Evolutionary conservation across 2,329 filamentous ascomycete genomes (phyloP).

Genomic region (Penicillium sclerotigenum): DNA sequence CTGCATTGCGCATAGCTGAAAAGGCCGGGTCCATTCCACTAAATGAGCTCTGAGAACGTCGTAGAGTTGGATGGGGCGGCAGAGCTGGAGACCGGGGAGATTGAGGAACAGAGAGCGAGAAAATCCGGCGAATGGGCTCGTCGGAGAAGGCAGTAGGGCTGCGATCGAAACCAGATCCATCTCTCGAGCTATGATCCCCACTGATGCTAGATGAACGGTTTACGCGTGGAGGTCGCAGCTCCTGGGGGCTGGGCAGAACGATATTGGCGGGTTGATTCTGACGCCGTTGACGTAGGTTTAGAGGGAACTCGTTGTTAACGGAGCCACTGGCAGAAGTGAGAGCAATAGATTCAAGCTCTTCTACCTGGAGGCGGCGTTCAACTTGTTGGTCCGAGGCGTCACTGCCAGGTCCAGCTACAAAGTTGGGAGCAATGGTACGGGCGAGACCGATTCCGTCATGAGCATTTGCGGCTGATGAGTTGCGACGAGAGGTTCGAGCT

Average conservation of each 20-base stretch:
- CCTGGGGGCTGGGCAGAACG: not conserved
- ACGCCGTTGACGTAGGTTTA: not conserved
- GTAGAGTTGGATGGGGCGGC: not conserved
- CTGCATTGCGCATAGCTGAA: not conserved
- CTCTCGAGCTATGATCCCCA: not conserved
- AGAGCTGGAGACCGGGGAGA: not conserved
- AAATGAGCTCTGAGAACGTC: slow-evolving; percentile 6
- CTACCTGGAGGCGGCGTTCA: not conserved
- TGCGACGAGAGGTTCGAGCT: not conserved
- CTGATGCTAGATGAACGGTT: not conserved
- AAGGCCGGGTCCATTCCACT: slow-evolving; percentile 6
- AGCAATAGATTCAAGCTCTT: slow-evolving; percentile 5
- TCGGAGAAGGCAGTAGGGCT: not conserved
- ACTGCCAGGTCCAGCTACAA: not conserved
- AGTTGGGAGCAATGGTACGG: not conserved
- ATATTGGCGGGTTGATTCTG: not conserved
- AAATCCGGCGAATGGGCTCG: not conserved
- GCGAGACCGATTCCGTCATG: too few species aligned
- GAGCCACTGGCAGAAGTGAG: slow-evolving; percentile 13
- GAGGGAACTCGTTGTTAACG: not conserved
- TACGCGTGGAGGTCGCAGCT: not conserved
- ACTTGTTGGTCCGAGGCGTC: not conserved
- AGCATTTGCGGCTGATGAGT: not conserved
- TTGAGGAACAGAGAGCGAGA: not conserved
- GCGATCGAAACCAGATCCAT: slow-evolving; percentile 2